Percentiles rank a stretch among this genome's conserved stretches.
Evolutionary conservation across 2,329 filamentous ascomycete species (phyloP).

Genomic region (Dichotomopilus funicola): DNA sequence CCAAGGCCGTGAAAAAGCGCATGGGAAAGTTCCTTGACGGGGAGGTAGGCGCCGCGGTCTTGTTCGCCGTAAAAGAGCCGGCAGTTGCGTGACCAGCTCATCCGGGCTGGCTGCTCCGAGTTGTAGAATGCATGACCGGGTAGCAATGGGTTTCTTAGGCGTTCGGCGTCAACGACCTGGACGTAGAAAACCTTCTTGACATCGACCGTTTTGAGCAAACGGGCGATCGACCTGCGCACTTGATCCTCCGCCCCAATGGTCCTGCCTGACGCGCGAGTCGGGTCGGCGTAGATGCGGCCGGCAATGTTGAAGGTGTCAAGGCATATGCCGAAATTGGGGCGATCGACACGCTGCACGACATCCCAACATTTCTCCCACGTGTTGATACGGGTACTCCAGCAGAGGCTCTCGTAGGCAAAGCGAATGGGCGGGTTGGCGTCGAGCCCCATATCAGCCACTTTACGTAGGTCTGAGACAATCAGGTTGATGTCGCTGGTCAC

Average conservation of each 20-base stretch:
- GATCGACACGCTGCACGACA: constrained; percentile 56
- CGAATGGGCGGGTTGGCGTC: constrained; percentile 49
- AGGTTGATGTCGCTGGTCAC: constrained; percentile 43
- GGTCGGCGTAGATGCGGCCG: constrained; percentile 65
- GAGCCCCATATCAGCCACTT: constrained; percentile 62
- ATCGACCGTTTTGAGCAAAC: constrained; percentile 50
- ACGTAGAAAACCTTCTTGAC: constrained; percentile 65
- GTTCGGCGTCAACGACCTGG: constrained; percentile 69
- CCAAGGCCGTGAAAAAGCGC: constrained; percentile 58
- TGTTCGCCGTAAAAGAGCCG: constrained; percentile 61
- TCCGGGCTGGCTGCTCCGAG: constrained; percentile 52
- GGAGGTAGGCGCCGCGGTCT: constrained; percentile 59
- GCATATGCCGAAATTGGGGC: constrained; percentile 68
- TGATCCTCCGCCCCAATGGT: constrained; percentile 48
- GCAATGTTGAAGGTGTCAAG: constrained; percentile 76
- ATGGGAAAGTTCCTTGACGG: constrained; percentile 53
- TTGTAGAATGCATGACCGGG: constrained; percentile 53
- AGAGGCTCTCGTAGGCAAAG: constrained; percentile 68
- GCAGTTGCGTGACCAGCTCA: constrained; percentile 76
- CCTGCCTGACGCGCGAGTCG: constrained; percentile 45
- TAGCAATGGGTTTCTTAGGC: constrained; percentile 50
- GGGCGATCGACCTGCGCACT: constrained; percentile 47
- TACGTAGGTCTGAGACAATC: constrained; percentile 55
- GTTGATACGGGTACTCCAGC: constrained; percentile 64
- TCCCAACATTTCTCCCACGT: constrained; percentile 69